These are phyloP conservation scores for Globisporangium nodosum DNA, from an alignment of 352 stramenopile species.

Conservation along the genomic window DNA sequence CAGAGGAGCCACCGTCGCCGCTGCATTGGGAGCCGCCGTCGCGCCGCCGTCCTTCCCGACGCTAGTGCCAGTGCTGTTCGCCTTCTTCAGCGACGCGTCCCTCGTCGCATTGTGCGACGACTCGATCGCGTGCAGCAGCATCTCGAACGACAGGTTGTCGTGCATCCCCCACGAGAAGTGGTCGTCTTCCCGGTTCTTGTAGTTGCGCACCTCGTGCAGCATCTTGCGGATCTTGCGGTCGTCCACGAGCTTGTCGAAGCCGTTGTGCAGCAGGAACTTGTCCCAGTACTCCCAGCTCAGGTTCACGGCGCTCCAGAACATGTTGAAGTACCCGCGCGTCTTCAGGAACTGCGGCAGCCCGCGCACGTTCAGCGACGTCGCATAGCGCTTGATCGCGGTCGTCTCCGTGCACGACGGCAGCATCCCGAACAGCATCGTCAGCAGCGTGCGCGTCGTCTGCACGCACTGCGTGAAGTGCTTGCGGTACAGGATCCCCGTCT, in stretches of 20 bases:
- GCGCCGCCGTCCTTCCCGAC: neutral
- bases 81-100: neutral
- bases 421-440: slow-evolving; percentile 73
- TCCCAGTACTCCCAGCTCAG: slow-evolving; percentile 67
- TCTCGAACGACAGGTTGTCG: slow-evolving; percentile 67
- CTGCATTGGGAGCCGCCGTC: neutral
- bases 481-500: slow-evolving; percentile 49
- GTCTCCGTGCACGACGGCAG: slow-evolving; percentile 64
- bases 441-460: slow-evolving; percentile 54
- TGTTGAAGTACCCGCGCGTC: slow-evolving; percentile 55
- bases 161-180: slow-evolving; percentile 69
- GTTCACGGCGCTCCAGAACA: slow-evolving; percentile 67
- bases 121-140: slow-evolving; percentile 62
- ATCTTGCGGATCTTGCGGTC: slow-evolving; percentile 60
- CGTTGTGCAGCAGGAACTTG: slow-evolving; percentile 53
- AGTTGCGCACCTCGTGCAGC: slow-evolving; percentile 46
- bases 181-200: slow-evolving; percentile 57
- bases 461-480: slow-evolving; percentile 73
- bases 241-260: slow-evolving; percentile 67
- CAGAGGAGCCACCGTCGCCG: neutral
- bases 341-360: slow-evolving; percentile 66
- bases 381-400: slow-evolving; percentile 51
- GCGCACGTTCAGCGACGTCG: slow-evolving; percentile 40
- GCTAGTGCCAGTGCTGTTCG: slow-evolving; percentile 2
- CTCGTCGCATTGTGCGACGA: slow-evolving; percentile 31